A percentile compares a stretch with the other conserved stretches of the same genome.
These are phyloP conservation scores for Polyporus tsugae DNA, from an alignment of 1,284 basidiomycete genomes.

Conservation along the genomic window DNA sequence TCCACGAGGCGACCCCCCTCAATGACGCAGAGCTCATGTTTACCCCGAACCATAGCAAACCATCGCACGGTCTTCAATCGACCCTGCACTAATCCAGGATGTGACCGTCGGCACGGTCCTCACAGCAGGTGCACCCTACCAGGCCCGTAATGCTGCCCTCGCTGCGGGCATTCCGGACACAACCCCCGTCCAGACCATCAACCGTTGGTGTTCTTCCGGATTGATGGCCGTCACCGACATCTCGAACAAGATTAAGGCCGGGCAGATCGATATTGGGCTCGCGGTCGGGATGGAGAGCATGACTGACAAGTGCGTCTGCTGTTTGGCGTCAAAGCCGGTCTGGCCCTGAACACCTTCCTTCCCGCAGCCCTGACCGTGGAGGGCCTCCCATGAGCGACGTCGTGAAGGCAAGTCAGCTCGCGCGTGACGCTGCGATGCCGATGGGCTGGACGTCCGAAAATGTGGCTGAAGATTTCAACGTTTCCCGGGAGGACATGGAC, in stretches of 20 bases:
- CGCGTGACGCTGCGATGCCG: slow-evolving; percentile 49
- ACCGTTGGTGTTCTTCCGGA: slow-evolving; percentile 84
- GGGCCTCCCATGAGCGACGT: slow-evolving; percentile 66
- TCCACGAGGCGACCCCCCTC: neutral
- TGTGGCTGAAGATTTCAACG: slow-evolving; percentile 80
- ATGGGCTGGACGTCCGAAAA: slow-evolving; percentile 93
- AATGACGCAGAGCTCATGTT: neutral
- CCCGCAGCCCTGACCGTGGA: slow-evolving; percentile 68
- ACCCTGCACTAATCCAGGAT: slow-evolving; percentile 78
- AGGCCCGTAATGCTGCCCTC: slow-evolving; percentile 77
- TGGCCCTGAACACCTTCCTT: slow-evolving; percentile 9
- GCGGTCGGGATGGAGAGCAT: slow-evolving; percentile 89
- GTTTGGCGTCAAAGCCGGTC: neutral
- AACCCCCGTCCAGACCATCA: slow-evolving; percentile 79
- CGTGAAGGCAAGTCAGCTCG: slow-evolving; percentile 37
- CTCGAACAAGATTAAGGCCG: slow-evolving; percentile 81
- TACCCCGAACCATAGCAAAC: slow-evolving; percentile 55
- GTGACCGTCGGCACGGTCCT: slow-evolving; percentile 82
- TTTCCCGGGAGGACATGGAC: slow-evolving; percentile 88
- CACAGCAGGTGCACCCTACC: slow-evolving; percentile 66
- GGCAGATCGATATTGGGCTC: slow-evolving; percentile 87
- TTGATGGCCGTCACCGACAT: slow-evolving; percentile 79
- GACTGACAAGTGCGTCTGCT: slow-evolving; percentile 69
- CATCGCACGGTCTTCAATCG: slow-evolving; percentile 66
- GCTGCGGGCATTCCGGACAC: slow-evolving; percentile 85